A percentile compares a stretch with the other conserved stretches of the same genome.
phyloP scores from a whole-genome alignment of 768 basidiomycete species.

The Leucocoprinus birnbaumii region DNA sequence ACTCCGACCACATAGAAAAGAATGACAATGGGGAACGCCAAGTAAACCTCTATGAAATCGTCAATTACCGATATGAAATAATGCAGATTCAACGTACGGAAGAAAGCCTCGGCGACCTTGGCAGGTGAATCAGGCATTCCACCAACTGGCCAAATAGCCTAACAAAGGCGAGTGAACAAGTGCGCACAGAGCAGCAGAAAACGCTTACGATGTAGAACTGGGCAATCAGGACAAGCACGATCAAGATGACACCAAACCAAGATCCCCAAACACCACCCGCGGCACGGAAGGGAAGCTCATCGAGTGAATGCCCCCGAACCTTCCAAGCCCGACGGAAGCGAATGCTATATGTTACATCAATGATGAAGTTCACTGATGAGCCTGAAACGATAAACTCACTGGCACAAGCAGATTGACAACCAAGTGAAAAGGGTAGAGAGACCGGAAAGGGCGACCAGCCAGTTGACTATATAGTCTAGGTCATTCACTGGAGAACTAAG shows the following conservation, averaged over 20 bases:
- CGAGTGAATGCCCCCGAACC: constrained; percentile 39
- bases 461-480: constrained; percentile 26
- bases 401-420: constrained; percentile 44
- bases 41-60: constrained; percentile 26
- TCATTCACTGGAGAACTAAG: too few species aligned
- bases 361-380: too few species aligned
- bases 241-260: constrained; percentile 40
- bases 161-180: neutral
- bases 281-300: constrained; percentile 43
- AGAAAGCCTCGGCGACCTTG: constrained; percentile 33
- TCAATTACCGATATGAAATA: neutral
- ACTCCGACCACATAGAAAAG: constrained; percentile 36
- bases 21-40: constrained; percentile 39
- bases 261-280: constrained; percentile 42
- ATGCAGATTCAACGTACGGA: constrained; percentile 26
- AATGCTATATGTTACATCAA: constrained; percentile 24
- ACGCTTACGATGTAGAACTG: constrained; percentile 40
- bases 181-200: neutral
- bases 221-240: constrained; percentile 37
- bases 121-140: constrained; percentile 25
- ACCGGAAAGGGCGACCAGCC: constrained; percentile 43
- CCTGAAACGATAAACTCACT: constrained; percentile 25
- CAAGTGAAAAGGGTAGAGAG: constrained; percentile 45
- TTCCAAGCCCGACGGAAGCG: constrained; percentile 44
- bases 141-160: constrained; percentile 40